Base-by-base conservation (phyloP, 768 basidiomycete genomes). In the Suillus ampliporus region DNA sequence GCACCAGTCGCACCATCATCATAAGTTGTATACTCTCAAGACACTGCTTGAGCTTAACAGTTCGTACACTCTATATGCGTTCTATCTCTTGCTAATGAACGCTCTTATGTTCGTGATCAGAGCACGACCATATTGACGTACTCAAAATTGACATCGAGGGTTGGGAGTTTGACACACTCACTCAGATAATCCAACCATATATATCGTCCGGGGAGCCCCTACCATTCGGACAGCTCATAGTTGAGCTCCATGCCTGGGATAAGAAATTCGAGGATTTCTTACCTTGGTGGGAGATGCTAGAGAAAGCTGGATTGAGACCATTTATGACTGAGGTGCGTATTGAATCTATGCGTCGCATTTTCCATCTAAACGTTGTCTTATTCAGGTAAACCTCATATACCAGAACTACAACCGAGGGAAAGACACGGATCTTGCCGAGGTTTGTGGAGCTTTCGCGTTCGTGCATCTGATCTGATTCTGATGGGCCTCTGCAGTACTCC, bases 331-430 rank as follows among this genome's bases (percentile, higher is more conserved):
- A 84, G 71, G 74, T 77, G 9, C 7, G 71, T 68, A 40, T 23
- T 1, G 3, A 26, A n/a, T 19, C 2, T 53, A 4, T 51, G 13
- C 1, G 13, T 28, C 26, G 15, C 11, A 17, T 11, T 5, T 44
- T 34, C 1, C 5, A 19, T 51, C 26, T 41, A 65, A n/a, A 74
- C 17, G 31, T 68, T n/a, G 21, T 1, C 5, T 63, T 4, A n/a
- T 34, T 54, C 64, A 85, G 82, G 82, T 85, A 26, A 86, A 86
- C 70, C 71, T 86, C 47, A 83, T 86, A 21, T 86, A 86, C 68
- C 80, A 82, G 61, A 86, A 85, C 66, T 86, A 86, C 70, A 85
- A 86, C 68, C 78, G 71, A 61, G 77, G 78, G 5, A 73, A 72
- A 23, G 78, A 74, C 2, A 70, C 82, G 15, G 83, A 84, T 60